Conservation (phyloP, 2,329 filamentous ascomycete species). For the Trichoderma sp. region DNA sequence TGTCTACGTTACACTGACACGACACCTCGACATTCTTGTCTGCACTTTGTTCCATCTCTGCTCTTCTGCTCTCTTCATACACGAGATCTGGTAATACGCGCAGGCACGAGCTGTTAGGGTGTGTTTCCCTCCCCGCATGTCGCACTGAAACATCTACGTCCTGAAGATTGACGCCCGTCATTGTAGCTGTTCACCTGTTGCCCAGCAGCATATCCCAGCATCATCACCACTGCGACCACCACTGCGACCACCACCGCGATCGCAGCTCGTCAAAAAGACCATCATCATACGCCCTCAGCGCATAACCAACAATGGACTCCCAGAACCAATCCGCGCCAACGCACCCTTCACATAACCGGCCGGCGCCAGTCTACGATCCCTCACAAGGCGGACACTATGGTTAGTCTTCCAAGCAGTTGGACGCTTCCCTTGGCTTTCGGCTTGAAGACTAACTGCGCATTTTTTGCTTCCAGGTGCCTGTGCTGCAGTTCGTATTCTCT, state of each 20-base stretch:
- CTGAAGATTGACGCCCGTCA: not conserved
- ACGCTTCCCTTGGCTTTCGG: too few species aligned
- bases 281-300: not conserved
- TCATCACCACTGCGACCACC: too few species aligned
- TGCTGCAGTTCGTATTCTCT: slow-evolving; percentile 44
- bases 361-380: slow-evolving; percentile 70
- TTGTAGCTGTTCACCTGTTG: not conserved
- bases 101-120: not conserved
- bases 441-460: slow-evolving; percentile 30
- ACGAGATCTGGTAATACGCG: not conserved
- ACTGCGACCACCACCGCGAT: not conserved
- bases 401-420: slow-evolving; percentile 44
- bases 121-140: not conserved
- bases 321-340: slow-evolving; percentile 53
- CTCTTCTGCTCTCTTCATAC: not conserved
- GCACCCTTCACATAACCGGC: slow-evolving; percentile 60
- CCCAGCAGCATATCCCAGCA: not conserved
- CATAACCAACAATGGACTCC: slow-evolving; percentile 41
- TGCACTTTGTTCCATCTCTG: not conserved
- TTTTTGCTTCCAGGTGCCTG: slow-evolving; percentile 47
- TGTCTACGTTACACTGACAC: slow-evolving; percentile 7
- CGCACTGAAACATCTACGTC: not conserved
- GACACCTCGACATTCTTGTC: not conserved
- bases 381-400: slow-evolving; percentile 77
- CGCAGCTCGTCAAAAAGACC: not conserved